Conservation (phyloP, 1,284 basidiomycete species). For the Papiliotrema flavescens region DNA sequence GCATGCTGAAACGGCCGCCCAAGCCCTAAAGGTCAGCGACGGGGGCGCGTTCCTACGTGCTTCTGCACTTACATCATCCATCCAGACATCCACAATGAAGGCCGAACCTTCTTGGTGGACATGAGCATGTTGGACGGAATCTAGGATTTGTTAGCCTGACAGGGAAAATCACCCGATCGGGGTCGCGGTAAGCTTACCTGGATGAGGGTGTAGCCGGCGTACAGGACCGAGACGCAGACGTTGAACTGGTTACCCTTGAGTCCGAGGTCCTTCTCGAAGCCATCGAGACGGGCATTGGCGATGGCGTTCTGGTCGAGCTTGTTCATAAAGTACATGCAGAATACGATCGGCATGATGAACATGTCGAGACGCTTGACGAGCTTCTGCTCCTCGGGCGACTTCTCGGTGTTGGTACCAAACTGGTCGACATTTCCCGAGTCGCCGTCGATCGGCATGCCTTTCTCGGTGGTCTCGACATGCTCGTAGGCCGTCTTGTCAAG, state of each 20-base stretch:
- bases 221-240: conserved; percentile 41
- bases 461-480: neutral
- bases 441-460: neutral
- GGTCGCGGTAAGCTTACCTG: conserved; percentile 8
- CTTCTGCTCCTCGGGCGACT: conserved; percentile 5
- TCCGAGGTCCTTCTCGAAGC: conserved; percentile 27
- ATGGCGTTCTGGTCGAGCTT: conserved; percentile 27
- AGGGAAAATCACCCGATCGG: no score
- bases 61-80: conserved; percentile 1
- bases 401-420: neutral
- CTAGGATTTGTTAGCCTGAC: neutral
- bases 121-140: conserved; percentile 42
- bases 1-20: conserved; percentile 18
- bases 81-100: conserved; percentile 30
- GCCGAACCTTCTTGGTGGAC: conserved; percentile 30
- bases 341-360: conserved; percentile 13
- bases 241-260: conserved; percentile 29
- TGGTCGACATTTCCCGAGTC: neutral
- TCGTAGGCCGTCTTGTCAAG: neutral
- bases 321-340: conserved; percentile 14
- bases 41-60: no score
- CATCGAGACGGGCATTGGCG: conserved; percentile 26
- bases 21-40: conserved; percentile 8
- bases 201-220: conserved; percentile 39
- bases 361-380: conserved; percentile 11